Conservation (phyloP, 2,329 filamentous ascomycete species). For the Arthrinium puccinioides region DNA sequence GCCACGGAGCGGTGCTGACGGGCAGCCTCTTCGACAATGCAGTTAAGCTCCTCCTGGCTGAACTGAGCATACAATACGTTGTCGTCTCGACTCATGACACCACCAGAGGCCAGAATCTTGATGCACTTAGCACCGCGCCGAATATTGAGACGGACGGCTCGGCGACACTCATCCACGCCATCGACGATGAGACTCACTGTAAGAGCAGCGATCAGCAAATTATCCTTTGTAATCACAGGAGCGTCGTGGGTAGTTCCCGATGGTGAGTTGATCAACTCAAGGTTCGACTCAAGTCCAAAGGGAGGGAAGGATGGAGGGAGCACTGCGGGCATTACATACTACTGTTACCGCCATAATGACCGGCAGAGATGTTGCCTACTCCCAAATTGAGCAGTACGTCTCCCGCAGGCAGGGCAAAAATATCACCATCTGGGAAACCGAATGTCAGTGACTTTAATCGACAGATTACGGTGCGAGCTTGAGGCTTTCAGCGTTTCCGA, state of each 20-base stretch:
- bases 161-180: slow-evolving; percentile 32
- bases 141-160: slow-evolving; percentile 30
- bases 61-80: slow-evolving; percentile 31
- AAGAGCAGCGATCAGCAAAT: no score
- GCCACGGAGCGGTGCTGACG: slow-evolving; percentile 29
- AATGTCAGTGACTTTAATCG: background rate
- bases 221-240: no score
- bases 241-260: no score
- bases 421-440: slow-evolving; percentile 20
- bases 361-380: slow-evolving; percentile 19
- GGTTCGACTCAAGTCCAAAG: no score
- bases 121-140: slow-evolving; percentile 31
- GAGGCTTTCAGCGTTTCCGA: no score
- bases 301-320: no score
- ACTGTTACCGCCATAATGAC: slow-evolving; percentile 21
- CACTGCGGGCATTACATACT: no score
- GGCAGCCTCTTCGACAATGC: slow-evolving; percentile 29
- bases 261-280: no score
- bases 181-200: slow-evolving; percentile 25
- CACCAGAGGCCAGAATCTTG: slow-evolving; percentile 32
- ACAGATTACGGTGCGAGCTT: no score
- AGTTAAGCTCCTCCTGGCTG: slow-evolving; percentile 28
- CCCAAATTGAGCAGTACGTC: slow-evolving; percentile 27
- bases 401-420: slow-evolving; percentile 25
- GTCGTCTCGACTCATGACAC: slow-evolving; percentile 31